Evolutionary conservation across 352 stramenopile genomes (phyloP), one percentile per base, ranked within the genome.

Genomic region (Peronosclerospora sorghi): DNA sequence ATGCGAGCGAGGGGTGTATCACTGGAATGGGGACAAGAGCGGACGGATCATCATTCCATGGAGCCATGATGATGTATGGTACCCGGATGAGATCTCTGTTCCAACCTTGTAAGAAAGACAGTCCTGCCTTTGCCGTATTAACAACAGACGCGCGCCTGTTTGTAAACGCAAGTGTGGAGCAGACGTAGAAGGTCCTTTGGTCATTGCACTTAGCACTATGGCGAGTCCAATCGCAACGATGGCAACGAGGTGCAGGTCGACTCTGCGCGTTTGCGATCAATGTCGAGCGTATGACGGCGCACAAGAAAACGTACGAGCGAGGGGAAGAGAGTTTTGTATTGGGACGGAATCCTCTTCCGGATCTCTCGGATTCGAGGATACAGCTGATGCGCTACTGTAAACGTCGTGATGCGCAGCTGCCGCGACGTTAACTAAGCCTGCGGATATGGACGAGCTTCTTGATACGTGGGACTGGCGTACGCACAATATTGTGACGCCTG

Each of bases 391-490:
- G 47, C 17, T 75, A 67, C 40, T 51, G 43, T 32, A 8, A 26
- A n/a, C 30, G 21, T 0, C 23, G 43, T 9, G 14, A 8, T 13
- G 32, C 20, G 3, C 4, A 10, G 52, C 50, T 2, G 28, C 20
- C 2, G 56, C 61, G 32, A 65, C 51, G 17, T 61, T 65, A 19
- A 24, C 27, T 4, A 48, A 42, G 32, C 41, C 56, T 2, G 42
- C 43, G 6, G 42, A 52, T 10, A 7, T 55, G 17, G 15, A 48
- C 10, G 45, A 61, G 19, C 9, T 95, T 1, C 87, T 89, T 0
- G 59, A 80, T 5, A 60, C 60, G 30, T 67, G 97, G 20, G 92
- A 99, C 68, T 99, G 96, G 96, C 64, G 78, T 24, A 40, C 57
- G 15, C 84, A 97, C 53, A 90, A 94, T 34, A 78, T 66, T 39